Base-by-base conservation (phyloP, 2,329 filamentous ascomycete genomes). In the Botrytis deweyae region DNA sequence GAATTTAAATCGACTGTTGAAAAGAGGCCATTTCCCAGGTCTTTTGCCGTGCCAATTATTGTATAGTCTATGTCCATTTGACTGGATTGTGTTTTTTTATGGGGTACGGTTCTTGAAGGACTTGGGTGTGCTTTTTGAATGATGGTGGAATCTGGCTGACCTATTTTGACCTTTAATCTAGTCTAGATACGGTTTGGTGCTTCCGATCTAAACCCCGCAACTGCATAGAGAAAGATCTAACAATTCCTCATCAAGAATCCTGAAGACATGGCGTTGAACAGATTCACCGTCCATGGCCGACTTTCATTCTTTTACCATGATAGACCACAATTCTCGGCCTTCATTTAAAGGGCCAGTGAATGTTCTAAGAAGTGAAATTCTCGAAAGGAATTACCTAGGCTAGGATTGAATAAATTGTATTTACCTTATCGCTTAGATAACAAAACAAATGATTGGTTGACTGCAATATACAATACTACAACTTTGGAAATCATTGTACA, bases 1-100 rank as follows among this genome's bases (percentile, higher is more conserved):
- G 75, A 42, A 36, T 59, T 36, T 7, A 78, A 18, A 40, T 75
- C 55, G 38, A 66, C 52, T 14, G 70, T 72, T 2, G 79, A 75
- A 42, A 75, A 78, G 1, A 81, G 76, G 8, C 79, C 78, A 38
- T 78, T 78, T 25, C 78, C 79, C 18, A 73, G 38, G 7, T 42
- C 25, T 29, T 73, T 55, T 29, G 72, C 61, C 49, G 73, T 74
- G 22, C 73, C 69, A 46, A 72, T 33, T 20, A 8, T 73, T 36
- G 76, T 75, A 29, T 75, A 33, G 63, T 78, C 78, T 49, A 76
- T 52, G 29, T 75, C 63, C 74, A 75, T 75, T 68, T 58, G 40
- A 29, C 36, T 46, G 14, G 25, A 58, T 44, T 20, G 5, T 65
- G 12, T 55, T 29, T n/a, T 29, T 29, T 29, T 14, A 20, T 22